Percentiles rank a stretch among this genome's conserved stretches.
phyloP scores from a whole-genome alignment of 306 rosid genomes.

The Lathyrus aphaca region DNA sequence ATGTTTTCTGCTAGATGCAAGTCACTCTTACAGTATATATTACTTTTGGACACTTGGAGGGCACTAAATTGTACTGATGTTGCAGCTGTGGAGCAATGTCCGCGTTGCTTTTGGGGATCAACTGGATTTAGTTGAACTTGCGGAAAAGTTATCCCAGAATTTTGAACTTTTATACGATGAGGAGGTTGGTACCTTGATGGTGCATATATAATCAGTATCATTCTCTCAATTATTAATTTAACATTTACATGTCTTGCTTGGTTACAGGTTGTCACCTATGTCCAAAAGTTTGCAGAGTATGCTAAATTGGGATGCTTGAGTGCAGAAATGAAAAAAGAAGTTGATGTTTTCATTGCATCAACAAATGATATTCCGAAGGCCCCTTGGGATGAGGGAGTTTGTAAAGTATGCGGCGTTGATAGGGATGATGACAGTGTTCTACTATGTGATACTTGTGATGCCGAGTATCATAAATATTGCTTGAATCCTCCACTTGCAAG shows the following conservation, averaged over 20 bases:
- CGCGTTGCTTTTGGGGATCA: constrained; percentile 86
- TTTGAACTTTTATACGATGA: constrained; percentile 72
- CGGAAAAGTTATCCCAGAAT: constrained; percentile 71
- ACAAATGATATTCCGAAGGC: constrained; percentile 85
- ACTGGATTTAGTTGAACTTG: constrained; percentile 84
- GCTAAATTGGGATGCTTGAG: constrained; percentile 62
- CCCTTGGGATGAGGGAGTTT: constrained; percentile 99
- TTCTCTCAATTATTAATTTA: constrained; percentile 30
- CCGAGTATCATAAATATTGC: constrained; percentile 99
- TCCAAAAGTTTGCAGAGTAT: constrained; percentile 61
- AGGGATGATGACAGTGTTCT: constrained; percentile 98
- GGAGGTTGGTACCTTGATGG: constrained; percentile 63
- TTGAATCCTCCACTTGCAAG: constrained; percentile 98
- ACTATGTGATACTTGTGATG: constrained; percentile 95
- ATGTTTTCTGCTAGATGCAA: constrained; percentile 10
- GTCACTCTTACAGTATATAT: constrained; percentile 14
- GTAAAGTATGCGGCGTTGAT: constrained; percentile 98
- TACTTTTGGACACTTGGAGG: constrained; percentile 17
- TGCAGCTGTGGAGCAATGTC: constrained; percentile 92
- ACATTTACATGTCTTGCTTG: constrained; percentile 24
- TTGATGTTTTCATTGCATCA: constrained; percentile 60
- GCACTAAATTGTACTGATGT: constrained; percentile 38
- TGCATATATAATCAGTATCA: constrained; percentile 31
- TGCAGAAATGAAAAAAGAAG: constrained; percentile 70
- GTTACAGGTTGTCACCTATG: constrained; percentile 71